These are phyloP conservation scores for Paraglomus brasilianum DNA, from an alignment of 192 early-diverging fungal species.

Conservation along the genomic window DNA sequence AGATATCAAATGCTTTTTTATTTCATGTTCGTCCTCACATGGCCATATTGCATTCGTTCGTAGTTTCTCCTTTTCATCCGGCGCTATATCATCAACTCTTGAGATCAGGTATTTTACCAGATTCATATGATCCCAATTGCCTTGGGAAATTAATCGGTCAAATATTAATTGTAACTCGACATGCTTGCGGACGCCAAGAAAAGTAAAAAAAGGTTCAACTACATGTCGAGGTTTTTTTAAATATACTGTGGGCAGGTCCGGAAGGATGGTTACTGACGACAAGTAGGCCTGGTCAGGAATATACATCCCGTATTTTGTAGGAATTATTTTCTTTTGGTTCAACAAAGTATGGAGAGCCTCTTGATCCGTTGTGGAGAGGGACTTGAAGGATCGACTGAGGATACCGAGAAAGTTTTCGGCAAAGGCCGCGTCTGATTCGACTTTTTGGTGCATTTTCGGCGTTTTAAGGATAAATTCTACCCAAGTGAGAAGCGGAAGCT, in stretches of 20 bases:
- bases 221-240: constrained; percentile 53
- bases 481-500: constrained; percentile 15
- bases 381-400: constrained; percentile 49
- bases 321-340: constrained; percentile 59
- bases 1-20: constrained; percentile 53
- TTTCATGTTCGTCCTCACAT: constrained; percentile 35
- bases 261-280: constrained; percentile 73
- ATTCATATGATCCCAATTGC: constrained; percentile 84
- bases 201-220: constrained; percentile 59
- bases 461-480: neutral
- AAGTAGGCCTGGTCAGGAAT: constrained; percentile 75
- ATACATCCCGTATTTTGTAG: constrained; percentile 69
- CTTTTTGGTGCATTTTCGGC: neutral
- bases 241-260: constrained; percentile 72
- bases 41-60: constrained; percentile 69
- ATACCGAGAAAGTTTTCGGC: constrained; percentile 65
- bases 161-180: constrained; percentile 86
- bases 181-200: constrained; percentile 80
- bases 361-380: constrained; percentile 39
- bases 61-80: constrained; percentile 59
- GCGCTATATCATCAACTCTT: constrained; percentile 61
- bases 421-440: too few relatives aligned
- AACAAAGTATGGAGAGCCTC: constrained; percentile 36
- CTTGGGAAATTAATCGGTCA: constrained; percentile 68
- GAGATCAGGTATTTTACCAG: constrained; percentile 80